Percentiles rank a stretch among this genome's conserved stretches.
Conservation (phyloP, 1,139 yeast species). For the Pichiaceae sp. region DNA sequence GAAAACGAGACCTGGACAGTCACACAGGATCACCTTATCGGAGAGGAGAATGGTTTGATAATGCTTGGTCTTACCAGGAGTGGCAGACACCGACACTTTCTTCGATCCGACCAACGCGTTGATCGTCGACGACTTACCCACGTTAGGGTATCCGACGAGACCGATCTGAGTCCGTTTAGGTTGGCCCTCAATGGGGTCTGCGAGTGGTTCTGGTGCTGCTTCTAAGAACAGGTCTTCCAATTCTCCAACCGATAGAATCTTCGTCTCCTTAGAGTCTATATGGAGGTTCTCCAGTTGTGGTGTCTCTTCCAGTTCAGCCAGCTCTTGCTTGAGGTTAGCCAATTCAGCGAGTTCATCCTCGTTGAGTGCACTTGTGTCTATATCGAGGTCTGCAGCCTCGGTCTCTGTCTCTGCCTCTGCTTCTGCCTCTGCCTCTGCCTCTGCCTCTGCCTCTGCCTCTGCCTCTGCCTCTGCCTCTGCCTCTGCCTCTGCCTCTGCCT, state of each 20-base stretch:
- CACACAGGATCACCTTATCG: slow-evolving; percentile 79
- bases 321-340: slow-evolving; percentile 20
- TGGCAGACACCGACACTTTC: slow-evolving; percentile 93
- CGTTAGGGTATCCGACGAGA: slow-evolving; percentile 93
- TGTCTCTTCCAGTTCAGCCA: slow-evolving; percentile 17
- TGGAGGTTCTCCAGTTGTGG: slow-evolving; percentile 2
- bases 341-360: slow-evolving; percentile 23
- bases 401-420: slow-evolving; percentile 50
- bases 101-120: slow-evolving; percentile 94
- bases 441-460: slow-evolving; percentile 27
- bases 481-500: slow-evolving; percentile 27
- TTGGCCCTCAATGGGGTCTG: slow-evolving; percentile 27
- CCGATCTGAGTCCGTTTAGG: slow-evolving; percentile 72
- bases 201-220: slow-evolving; percentile 68
- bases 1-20: slow-evolving; percentile 98
- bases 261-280: slow-evolving; percentile 25
- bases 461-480: slow-evolving; percentile 10
- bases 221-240: slow-evolving; percentile 70
- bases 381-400: slow-evolving; percentile 24
- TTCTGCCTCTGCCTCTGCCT: slow-evolving; percentile 47
- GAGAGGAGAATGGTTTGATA: slow-evolving; percentile 92
- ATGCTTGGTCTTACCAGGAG: slow-evolving; percentile 99
- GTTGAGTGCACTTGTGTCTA: neutral
- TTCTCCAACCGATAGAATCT: slow-evolving; percentile 76
- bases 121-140: slow-evolving; percentile 94